Evolutionary conservation across 73 alveolate genomes (phyloP).

Genomic region (Paramecium pentaurelia): DNA sequence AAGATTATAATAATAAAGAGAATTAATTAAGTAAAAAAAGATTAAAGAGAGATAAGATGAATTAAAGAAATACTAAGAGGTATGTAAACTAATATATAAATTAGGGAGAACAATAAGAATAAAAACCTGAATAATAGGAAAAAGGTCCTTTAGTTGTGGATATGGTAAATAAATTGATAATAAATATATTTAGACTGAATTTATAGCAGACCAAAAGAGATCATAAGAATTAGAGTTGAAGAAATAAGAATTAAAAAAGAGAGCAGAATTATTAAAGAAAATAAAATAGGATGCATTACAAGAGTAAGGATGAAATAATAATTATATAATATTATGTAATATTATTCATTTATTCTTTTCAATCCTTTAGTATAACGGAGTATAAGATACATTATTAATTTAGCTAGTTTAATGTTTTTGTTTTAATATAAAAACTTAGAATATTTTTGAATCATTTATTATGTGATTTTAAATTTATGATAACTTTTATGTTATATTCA

Average conservation of each 20-base stretch:
- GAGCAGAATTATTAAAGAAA: conserved; percentile 18
- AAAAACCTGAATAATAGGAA: not conserved
- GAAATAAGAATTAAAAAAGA: conserved; percentile 25
- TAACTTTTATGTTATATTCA: too few relatives aligned
- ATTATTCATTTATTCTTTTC: not conserved
- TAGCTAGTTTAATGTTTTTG: not conserved
- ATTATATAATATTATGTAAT: not conserved
- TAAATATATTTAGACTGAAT: not conserved
- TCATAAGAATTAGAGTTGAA: not conserved
- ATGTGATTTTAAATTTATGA: too few relatives aligned
- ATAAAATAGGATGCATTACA: not conserved
- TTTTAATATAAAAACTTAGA: too few relatives aligned
- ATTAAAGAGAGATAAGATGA: conserved; percentile 44
- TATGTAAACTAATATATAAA: not conserved
- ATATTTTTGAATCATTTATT: too few relatives aligned
- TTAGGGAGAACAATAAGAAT: not conserved
- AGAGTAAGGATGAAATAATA: not conserved
- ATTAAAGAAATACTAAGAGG: conserved; percentile 30
- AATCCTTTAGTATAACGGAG: not conserved
- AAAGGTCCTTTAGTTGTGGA: not conserved
- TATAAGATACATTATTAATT: not conserved
- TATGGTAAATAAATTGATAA: not conserved
- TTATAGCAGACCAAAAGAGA: not conserved
- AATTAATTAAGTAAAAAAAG: conserved; percentile 41
- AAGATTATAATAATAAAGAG: conserved; percentile 54